Evolutionary conservation across 2,329 filamentous ascomycete species (phyloP).

Genomic region (Ceratocystis diversiconidia): DNA sequence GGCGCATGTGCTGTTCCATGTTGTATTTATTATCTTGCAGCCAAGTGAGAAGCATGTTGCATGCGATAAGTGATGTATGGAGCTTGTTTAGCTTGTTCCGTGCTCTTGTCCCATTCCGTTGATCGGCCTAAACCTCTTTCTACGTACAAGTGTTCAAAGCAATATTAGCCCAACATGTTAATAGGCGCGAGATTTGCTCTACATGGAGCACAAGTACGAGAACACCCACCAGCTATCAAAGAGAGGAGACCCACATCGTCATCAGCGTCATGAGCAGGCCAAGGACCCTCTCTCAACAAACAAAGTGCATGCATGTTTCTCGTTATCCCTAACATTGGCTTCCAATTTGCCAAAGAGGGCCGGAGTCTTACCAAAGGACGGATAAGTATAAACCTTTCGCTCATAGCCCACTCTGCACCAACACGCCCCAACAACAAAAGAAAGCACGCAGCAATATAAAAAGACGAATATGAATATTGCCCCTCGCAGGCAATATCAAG

Average conservation of each 20-base stretch:
- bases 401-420: neutral
- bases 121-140: neutral
- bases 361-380: neutral
- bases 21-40: too few relatives aligned
- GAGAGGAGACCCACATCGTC: neutral
- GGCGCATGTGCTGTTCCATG: neutral
- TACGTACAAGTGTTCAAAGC: neutral
- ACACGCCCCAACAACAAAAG: neutral
- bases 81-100: neutral
- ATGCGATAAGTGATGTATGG: neutral
- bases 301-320: slow-evolving; percentile 7
- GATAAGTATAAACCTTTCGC: neutral
- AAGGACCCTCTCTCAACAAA: neutral
- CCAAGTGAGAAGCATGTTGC: too few relatives aligned
- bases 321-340: neutral
- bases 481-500: neutral
- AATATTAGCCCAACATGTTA: neutral
- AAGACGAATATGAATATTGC: neutral
- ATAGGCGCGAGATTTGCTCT: neutral
- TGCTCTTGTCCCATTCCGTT: neutral
- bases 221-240: too few relatives aligned
- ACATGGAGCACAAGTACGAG: neutral
- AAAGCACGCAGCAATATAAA: neutral
- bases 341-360: neutral
- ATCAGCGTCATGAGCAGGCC: neutral